Conservation (phyloP, 2,329 filamentous ascomycete genomes). For the Penicillium sp. region DNA sequence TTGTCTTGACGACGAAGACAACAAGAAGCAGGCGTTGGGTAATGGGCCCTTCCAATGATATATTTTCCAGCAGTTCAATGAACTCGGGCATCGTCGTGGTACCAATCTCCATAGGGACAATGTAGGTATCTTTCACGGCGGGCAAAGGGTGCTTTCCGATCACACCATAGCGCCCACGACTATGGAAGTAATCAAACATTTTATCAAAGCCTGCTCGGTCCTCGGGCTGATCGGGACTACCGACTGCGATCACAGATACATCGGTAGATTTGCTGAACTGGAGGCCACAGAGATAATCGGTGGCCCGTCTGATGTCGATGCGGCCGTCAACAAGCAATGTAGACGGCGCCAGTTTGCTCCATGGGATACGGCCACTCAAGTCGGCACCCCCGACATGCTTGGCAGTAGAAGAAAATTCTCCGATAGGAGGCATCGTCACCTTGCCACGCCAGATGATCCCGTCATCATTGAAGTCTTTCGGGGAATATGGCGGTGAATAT, state of each 20-base stretch:
- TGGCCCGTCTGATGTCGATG: slow-evolving; percentile 77
- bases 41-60: slow-evolving; percentile 69
- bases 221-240: slow-evolving; percentile 58
- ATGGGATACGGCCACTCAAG: slow-evolving; percentile 64
- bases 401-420: slow-evolving; percentile 72
- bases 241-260: slow-evolving; percentile 74
- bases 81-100: slow-evolving; percentile 72
- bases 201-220: slow-evolving; percentile 66
- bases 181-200: slow-evolving; percentile 83
- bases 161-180: slow-evolving; percentile 81
- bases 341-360: slow-evolving; percentile 72
- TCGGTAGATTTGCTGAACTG: slow-evolving; percentile 80
- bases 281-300: slow-evolving; percentile 85
- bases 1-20: slow-evolving; percentile 77
- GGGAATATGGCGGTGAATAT: slow-evolving; percentile 79
- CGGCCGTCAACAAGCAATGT: slow-evolving; percentile 63
- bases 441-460: slow-evolving; percentile 77
- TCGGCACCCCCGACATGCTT: slow-evolving; percentile 83
- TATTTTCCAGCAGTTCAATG: slow-evolving; percentile 82
- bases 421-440: slow-evolving; percentile 72
- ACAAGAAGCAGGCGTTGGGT: slow-evolving; percentile 76
- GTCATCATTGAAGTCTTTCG: slow-evolving; percentile 68
- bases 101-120: slow-evolving; percentile 79
- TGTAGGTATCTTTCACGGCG: slow-evolving; percentile 84
- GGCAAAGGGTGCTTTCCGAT: slow-evolving; percentile 71